Percentiles rank a stretch among this genome's conserved stretches.
These are phyloP conservation scores for maize (Zea mays) DNA, from an alignment of 176 grass and related monocot species.

Conservation along the genomic window DNA sequence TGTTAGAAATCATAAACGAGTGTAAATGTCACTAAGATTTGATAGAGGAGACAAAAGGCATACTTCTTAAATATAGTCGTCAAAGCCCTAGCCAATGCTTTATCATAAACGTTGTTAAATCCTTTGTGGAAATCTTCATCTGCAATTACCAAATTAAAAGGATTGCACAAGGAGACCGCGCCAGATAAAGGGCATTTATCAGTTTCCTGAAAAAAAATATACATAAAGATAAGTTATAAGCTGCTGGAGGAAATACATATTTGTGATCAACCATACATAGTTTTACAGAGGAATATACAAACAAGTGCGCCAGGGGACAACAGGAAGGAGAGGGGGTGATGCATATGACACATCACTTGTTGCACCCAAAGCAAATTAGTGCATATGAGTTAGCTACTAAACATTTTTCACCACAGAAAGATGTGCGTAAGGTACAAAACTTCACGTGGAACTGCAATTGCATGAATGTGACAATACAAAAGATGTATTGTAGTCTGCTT, in stretches of 20 bases:
- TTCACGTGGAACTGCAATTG: constrained; percentile 4
- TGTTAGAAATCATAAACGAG: constrained; percentile 33
- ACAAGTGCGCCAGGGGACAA: background rate
- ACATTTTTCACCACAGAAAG: constrained; percentile 3
- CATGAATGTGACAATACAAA: background rate
- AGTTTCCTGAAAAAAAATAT: constrained; percentile 57
- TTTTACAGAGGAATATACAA: background rate
- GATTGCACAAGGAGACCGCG: constrained; percentile 94
- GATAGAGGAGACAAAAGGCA: constrained; percentile 20
- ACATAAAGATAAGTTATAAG: constrained; percentile 5
- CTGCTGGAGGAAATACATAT: constrained; percentile 5
- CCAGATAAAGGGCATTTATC: constrained; percentile 80
- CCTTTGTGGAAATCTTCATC: constrained; percentile 99
- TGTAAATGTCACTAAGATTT: constrained; percentile 25
- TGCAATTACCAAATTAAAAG: constrained; percentile 89
- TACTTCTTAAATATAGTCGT: constrained; percentile 83
- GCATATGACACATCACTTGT: background rate
- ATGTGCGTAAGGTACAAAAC: constrained; percentile 7
- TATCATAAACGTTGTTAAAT: constrained; percentile 95
- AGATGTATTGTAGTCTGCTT: background rate
- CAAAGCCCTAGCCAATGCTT: constrained; percentile 67
- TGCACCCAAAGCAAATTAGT: background rate
- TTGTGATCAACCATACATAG: constrained; percentile 15
- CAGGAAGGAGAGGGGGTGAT: background rate
- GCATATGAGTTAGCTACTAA: constrained; percentile 9